phyloP scores from a whole-genome alignment of 257 asterid genomes.

The Nicotiana tabacum region DNA sequence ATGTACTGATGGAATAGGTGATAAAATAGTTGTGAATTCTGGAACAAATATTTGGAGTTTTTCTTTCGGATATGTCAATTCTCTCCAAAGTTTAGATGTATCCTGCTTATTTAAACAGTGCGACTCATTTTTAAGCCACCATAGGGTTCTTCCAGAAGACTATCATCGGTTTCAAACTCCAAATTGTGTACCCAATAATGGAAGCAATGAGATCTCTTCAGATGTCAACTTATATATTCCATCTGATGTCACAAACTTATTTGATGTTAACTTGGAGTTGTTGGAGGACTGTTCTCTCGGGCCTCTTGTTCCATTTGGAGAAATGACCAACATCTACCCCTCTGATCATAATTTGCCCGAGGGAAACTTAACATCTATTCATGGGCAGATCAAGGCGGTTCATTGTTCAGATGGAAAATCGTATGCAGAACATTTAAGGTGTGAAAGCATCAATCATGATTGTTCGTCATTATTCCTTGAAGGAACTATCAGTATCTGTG shows the following conservation, averaged over 20 bases:
- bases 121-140: slow-evolving; percentile 22
- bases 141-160: slow-evolving; percentile 24
- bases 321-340: slow-evolving; percentile 22
- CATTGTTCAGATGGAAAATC: slow-evolving; percentile 41
- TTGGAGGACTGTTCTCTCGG: slow-evolving; percentile 16
- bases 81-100: slow-evolving; percentile 34
- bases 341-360: slow-evolving; percentile 49
- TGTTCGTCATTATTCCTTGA: slow-evolving; percentile 32
- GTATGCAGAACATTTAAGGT: slow-evolving; percentile 29
- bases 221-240: slow-evolving; percentile 46
- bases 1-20: slow-evolving; percentile 27
- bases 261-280: slow-evolving; percentile 33
- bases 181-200: slow-evolving; percentile 12
- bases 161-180: slow-evolving; percentile 24
- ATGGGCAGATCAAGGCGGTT: slow-evolving; percentile 54
- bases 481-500: slow-evolving; percentile 43
- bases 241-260: slow-evolving; percentile 31
- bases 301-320: slow-evolving; percentile 24
- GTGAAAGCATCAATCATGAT: slow-evolving; percentile 15
- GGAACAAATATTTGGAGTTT: slow-evolving; percentile 45
- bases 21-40: slow-evolving; percentile 39
- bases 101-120: slow-evolving; percentile 14
- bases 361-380: slow-evolving; percentile 60
- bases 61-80: slow-evolving; percentile 40
- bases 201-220: slow-evolving; percentile 27